phyloP scores from a whole-genome alignment of 2,329 filamentous ascomycete species.

The Penicillium capsulatum region DNA sequence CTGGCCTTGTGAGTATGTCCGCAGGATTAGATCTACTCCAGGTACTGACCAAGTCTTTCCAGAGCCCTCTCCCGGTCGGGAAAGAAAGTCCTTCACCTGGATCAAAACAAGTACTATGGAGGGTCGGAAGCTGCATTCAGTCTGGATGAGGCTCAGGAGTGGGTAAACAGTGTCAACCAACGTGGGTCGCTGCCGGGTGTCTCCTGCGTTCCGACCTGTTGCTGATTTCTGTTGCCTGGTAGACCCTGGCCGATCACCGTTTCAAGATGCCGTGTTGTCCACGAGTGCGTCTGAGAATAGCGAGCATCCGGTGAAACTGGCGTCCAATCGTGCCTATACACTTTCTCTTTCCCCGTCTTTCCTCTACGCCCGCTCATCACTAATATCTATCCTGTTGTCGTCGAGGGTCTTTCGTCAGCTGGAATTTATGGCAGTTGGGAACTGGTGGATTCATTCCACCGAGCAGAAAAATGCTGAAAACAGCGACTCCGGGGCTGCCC shows the following conservation, averaged over 20 bases:
- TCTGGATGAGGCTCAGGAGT: constrained; percentile 73
- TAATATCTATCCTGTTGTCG: constrained; percentile 78
- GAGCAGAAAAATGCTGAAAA: constrained; percentile 16
- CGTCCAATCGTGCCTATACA: constrained; percentile 68
- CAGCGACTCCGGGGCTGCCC: constrained; percentile 20
- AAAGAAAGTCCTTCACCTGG: constrained; percentile 87
- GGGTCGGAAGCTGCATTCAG: constrained; percentile 80
- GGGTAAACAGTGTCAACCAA: constrained; percentile 53
- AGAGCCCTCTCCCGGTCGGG: constrained; percentile 89
- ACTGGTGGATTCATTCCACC: constrained; percentile 70
- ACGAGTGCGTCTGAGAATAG: constrained; percentile 3
- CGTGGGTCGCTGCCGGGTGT: constrained; percentile 27
- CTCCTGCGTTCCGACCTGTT: constrained; percentile 9
- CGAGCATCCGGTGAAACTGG: constrained; percentile 21
- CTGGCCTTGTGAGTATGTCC: constrained; percentile 62
- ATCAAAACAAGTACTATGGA: constrained; percentile 84
- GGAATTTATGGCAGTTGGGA: constrained; percentile 89
- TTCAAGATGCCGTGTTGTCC: constrained; percentile 33
- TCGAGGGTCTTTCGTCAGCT: constrained; percentile 84
- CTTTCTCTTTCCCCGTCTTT: constrained; percentile 80
- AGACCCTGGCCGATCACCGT: constrained; percentile 35
- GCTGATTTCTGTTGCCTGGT: constrained; percentile 26
- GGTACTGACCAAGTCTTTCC: constrained; percentile 50
- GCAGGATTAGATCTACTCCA: constrained; percentile 8
- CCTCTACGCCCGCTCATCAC: constrained; percentile 74